phyloP scores from a whole-genome alignment of 1,284 basidiomycete species.

The Cryptococcus maquisensis region DNA sequence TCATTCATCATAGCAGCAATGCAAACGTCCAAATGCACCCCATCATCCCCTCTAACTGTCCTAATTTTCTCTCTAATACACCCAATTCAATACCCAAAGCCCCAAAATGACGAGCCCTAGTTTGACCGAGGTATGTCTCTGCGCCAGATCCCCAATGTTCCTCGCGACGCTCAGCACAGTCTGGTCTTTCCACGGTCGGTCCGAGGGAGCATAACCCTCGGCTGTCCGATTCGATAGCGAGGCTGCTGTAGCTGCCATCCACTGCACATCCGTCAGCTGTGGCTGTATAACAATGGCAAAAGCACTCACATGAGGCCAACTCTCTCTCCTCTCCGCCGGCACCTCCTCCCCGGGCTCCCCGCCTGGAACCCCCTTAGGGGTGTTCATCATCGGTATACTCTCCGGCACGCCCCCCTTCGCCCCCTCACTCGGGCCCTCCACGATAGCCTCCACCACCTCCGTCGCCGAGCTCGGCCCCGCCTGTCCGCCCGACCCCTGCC shows the following conservation, averaged over 20 bases:
- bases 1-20: neutral
- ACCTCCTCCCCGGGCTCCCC: constrained; percentile 3
- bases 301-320: constrained; percentile 25
- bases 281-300: neutral
- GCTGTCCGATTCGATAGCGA: constrained; percentile 15
- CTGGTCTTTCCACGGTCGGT: constrained; percentile 27
- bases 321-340: constrained; percentile 13
- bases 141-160: constrained; percentile 34
- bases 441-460: constrained; percentile 14
- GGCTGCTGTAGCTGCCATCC: constrained; percentile 28
- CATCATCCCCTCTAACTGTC: neutral
- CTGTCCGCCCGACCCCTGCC: neutral
- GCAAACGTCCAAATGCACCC: neutral
- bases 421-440: constrained; percentile 30
- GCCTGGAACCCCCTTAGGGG: constrained; percentile 7
- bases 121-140: constrained; percentile 39
- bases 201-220: constrained; percentile 22
- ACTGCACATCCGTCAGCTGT: constrained; percentile 14
- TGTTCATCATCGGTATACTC: constrained; percentile 44
- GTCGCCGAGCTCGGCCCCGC: neutral
- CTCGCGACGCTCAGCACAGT: constrained; percentile 24
- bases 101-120: constrained; percentile 41
- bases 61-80: constrained; percentile 33
- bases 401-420: constrained; percentile 39
- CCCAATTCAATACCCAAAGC: constrained; percentile 47